Conservation (phyloP, 2,329 filamentous ascomycete species). For the Penicillium sp. region DNA sequence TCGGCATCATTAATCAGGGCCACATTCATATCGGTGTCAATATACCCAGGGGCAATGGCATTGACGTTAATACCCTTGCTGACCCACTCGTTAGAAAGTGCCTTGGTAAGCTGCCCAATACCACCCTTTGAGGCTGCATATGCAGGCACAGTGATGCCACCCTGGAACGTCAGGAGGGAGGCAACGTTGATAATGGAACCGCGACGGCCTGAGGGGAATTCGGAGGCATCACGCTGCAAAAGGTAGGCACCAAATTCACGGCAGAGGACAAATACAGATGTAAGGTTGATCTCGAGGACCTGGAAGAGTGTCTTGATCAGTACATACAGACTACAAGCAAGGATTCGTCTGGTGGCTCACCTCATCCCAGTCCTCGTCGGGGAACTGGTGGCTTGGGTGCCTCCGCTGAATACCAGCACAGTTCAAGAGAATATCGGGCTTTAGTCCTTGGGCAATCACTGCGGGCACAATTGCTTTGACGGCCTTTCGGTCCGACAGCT, state of each 20-base stretch:
- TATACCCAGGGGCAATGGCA: conserved; percentile 57
- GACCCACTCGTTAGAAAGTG: conserved; percentile 56
- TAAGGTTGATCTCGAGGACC: conserved; percentile 86
- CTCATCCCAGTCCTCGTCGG: conserved; percentile 73
- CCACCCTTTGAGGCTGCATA: conserved; percentile 37
- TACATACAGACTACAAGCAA: background rate
- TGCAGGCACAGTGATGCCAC: conserved; percentile 73
- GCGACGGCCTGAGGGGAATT: conserved; percentile 30
- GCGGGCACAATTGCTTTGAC: conserved; percentile 43
- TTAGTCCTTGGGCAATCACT: conserved; percentile 46
- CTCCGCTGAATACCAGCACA: conserved; percentile 83
- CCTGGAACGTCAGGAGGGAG: conserved; percentile 78
- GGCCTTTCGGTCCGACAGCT: conserved; percentile 43
- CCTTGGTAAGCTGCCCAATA: conserved; percentile 42
- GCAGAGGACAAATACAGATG: conserved; percentile 66
- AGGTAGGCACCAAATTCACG: conserved; percentile 39
- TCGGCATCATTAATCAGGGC: conserved; percentile 73
- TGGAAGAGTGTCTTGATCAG: conserved; percentile 17
- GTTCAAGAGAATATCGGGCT: conserved; percentile 78
- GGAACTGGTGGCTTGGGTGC: conserved; percentile 73
- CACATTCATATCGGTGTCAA: conserved; percentile 73
- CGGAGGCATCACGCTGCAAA: conserved; percentile 28
- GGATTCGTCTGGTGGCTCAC: conserved; percentile 33
- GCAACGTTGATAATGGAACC: conserved; percentile 76
- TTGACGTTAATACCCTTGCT: conserved; percentile 58